Conservation (phyloP, 1,284 basidiomycete genomes). For the Tilletiaria anomala region DNA sequence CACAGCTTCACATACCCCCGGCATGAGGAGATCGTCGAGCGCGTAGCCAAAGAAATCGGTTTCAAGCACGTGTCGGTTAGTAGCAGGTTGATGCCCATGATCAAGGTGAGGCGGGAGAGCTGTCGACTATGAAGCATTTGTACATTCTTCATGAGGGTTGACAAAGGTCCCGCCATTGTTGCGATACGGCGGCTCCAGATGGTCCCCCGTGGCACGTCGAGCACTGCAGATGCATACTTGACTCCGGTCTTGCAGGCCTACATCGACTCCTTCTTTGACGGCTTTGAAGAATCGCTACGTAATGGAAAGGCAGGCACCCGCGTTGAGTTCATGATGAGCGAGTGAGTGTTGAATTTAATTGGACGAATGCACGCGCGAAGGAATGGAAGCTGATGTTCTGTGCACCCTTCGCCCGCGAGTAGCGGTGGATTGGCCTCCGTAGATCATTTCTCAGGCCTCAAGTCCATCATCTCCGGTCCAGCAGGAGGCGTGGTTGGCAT, state of each 20-base stretch:
- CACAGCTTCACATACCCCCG: constrained; percentile 84
- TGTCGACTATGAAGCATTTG: too few species aligned
- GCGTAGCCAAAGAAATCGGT: constrained; percentile 60
- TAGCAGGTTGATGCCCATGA: constrained; percentile 77
- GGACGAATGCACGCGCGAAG: constrained; percentile 47
- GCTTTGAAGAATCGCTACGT: constrained; percentile 61
- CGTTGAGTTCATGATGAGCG: constrained; percentile 38
- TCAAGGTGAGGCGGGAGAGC: constrained; percentile 39
- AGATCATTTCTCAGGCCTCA: constrained; percentile 72
- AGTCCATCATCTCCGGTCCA: constrained; percentile 72
- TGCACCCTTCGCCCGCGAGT: too few species aligned
- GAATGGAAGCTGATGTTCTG: constrained; percentile 77
- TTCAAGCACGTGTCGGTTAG: constrained; percentile 80
- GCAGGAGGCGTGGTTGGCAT: constrained; percentile 80
- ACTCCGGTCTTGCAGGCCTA: constrained; percentile 76
- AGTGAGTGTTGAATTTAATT: too few species aligned
- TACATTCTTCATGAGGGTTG: too few species aligned
- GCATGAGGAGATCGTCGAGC: constrained; percentile 61
- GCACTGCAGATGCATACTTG: constrained; percentile 90
- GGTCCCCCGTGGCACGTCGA: constrained; percentile 78
- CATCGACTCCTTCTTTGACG: constrained; percentile 78
- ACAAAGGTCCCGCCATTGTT: too few species aligned
- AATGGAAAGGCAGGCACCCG: constrained; percentile 39
- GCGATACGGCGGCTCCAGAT: constrained; percentile 49
- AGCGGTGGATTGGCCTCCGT: constrained; percentile 71